Evolutionary conservation across 768 basidiomycete species (phyloP).

Genomic region (Mycena polygramma): DNA sequence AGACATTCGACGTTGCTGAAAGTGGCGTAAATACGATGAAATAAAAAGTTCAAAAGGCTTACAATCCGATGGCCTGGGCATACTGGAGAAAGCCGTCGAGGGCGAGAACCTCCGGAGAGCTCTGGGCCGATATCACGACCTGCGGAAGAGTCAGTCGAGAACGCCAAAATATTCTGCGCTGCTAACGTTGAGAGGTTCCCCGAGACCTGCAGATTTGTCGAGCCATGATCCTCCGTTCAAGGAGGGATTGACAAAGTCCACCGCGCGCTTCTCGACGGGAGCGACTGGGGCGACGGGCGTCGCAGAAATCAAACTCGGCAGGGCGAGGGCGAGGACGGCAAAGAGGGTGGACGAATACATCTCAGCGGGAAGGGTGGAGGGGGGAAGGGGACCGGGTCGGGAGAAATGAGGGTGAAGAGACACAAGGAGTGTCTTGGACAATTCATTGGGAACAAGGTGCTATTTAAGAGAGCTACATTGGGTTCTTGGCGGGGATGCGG

Average conservation of each 20-base stretch:
- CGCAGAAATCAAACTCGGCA: conserved; percentile 27
- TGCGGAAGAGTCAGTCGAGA: background rate
- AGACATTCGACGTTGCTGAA: conserved; percentile 59
- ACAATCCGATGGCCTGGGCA: conserved; percentile 63
- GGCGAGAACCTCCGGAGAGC: conserved; percentile 56
- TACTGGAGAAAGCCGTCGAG: conserved; percentile 58
- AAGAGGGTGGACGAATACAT: conserved; percentile 28
- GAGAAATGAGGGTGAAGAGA: conserved; percentile 23
- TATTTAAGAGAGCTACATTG: background rate
- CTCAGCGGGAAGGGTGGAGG: background rate
- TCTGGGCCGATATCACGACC: conserved; percentile 58
- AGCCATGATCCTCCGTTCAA: conserved; percentile 59
- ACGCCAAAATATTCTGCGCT: background rate
- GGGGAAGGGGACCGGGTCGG: background rate
- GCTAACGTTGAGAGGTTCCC: conserved; percentile 65
- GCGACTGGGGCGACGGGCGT: conserved; percentile 1
- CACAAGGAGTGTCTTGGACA: conserved; percentile 22
- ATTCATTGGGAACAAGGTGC: background rate
- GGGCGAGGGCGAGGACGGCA: conserved; percentile 15
- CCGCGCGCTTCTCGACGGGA: conserved; percentile 14
- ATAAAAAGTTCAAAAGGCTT: conserved; percentile 34
- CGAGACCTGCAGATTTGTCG: conserved; percentile 52
- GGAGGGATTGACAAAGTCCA: conserved; percentile 52
- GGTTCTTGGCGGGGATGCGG: no score
- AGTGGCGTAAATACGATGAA: conserved; percentile 12